These are phyloP conservation scores for Populus davidiana DNA, from an alignment of 345 rosid species.

Conservation along the genomic window DNA sequence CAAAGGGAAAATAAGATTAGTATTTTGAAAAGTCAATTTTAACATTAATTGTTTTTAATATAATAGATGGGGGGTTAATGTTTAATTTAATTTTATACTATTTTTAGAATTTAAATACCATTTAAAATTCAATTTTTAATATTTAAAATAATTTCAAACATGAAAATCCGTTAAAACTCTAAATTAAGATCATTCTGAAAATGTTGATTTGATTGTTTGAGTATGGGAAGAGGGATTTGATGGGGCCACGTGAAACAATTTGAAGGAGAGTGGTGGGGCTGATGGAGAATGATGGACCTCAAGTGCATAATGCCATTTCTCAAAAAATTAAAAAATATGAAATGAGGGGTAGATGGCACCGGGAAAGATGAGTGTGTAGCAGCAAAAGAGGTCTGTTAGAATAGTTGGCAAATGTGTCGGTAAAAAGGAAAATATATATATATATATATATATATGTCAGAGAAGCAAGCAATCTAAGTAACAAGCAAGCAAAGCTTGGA, in stretches of 20 bases:
- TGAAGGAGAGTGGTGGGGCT: conserved; percentile 33
- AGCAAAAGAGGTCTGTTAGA: conserved; percentile 58
- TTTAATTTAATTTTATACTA: too few species aligned
- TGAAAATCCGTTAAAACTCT: too few species aligned
- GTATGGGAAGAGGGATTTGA: conserved; percentile 15
- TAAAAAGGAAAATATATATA: conserved; percentile 12
- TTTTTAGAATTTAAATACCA: too few species aligned
- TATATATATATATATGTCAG: conserved; percentile 28
- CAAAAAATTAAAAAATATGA: conserved; percentile 24
- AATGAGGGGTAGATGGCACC: conserved; percentile 46
- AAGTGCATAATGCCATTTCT: conserved; percentile 28
- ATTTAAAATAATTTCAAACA: too few species aligned
- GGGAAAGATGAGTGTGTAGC: conserved; percentile 63
- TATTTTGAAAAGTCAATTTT: too few species aligned
- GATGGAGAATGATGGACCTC: conserved; percentile 38
- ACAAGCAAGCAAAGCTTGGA: too few species aligned
- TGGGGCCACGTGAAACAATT: conserved; percentile 21
- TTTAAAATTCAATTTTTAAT: too few species aligned
- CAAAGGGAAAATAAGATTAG: too few species aligned
- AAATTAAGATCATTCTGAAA: too few species aligned
- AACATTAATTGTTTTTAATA: too few species aligned
- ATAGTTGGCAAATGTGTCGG: conserved; percentile 85
- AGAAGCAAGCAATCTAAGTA: conserved; percentile 28
- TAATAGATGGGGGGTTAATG: too few species aligned
- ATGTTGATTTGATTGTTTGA: conserved; percentile 14